Evolutionary conservation across 2,329 filamentous ascomycete species (phyloP).

Genomic region (Arthroderma sp.): DNA sequence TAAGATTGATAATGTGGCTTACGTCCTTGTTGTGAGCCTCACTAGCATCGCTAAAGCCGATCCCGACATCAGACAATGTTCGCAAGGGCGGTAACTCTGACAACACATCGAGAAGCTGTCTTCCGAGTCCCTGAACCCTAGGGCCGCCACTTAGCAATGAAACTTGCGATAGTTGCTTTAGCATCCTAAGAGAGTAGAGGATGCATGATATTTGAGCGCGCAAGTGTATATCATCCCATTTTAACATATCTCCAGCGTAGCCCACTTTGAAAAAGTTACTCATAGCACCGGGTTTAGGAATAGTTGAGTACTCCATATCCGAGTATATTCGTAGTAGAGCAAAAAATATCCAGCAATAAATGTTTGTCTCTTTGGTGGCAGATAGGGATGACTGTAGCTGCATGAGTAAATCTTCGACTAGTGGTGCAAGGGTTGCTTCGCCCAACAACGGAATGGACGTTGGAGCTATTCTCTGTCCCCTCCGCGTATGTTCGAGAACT

Average conservation of each 20-base stretch:
- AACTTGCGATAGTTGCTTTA: slow-evolving; percentile 39
- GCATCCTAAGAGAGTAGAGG: slow-evolving; percentile 51
- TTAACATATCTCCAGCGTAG: slow-evolving; percentile 24
- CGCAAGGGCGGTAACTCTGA: slow-evolving; percentile 16
- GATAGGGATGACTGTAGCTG: slow-evolving; percentile 17
- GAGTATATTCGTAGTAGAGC: slow-evolving; percentile 25
- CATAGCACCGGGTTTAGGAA: slow-evolving; percentile 17
- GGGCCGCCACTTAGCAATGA: slow-evolving; percentile 19
- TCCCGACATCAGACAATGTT: slow-evolving; percentile 6
- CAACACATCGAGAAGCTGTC: slow-evolving; percentile 11
- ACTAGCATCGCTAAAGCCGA: neutral
- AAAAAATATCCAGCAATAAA: slow-evolving; percentile 25
- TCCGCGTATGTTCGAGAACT: slow-evolving; percentile 27
- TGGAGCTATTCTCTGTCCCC: slow-evolving; percentile 26
- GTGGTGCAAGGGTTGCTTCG: slow-evolving; percentile 14
- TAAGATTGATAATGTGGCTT: neutral
- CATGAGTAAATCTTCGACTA: slow-evolving; percentile 16
- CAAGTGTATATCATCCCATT: slow-evolving; percentile 52
- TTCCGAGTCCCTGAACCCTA: neutral
- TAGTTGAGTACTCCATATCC: slow-evolving; percentile 8
- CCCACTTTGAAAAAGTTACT: slow-evolving; percentile 22
- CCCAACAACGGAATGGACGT: slow-evolving; percentile 20
- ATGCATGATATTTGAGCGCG: slow-evolving; percentile 48
- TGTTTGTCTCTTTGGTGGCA: slow-evolving; percentile 10
- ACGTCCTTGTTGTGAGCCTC: neutral